These are phyloP conservation scores for Gymnopilus dilepis DNA, from an alignment of 768 basidiomycete genomes.

Conservation along the genomic window DNA sequence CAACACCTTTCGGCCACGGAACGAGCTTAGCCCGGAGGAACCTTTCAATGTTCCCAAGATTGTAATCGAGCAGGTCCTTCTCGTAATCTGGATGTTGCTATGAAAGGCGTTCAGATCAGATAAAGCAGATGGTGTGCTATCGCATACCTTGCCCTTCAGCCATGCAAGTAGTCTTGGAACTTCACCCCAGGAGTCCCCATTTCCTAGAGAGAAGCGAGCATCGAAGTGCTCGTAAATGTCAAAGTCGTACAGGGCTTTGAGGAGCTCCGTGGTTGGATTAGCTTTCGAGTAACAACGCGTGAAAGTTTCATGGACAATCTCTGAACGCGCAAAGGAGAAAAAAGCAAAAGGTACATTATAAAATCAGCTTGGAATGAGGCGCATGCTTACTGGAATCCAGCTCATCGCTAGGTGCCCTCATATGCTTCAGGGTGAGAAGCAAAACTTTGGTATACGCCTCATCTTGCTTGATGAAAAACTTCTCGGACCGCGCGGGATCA, in stretches of 20 bases:
- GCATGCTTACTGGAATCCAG: background rate
- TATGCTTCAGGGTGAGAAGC: background rate
- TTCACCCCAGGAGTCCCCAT: background rate
- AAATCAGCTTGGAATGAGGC: background rate
- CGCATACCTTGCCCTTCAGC: background rate
- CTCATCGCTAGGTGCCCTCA: background rate
- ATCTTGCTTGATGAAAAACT: constrained; percentile 2
- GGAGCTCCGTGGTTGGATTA: background rate
- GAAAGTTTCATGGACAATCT: background rate
- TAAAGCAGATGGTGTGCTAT: background rate
- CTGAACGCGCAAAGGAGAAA: background rate
- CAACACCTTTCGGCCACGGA: background rate
- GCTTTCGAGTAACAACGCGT: background rate
- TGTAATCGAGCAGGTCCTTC: background rate
- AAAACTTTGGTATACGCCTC: background rate
- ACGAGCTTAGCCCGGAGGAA: constrained; percentile 1
- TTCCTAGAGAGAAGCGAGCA: background rate
- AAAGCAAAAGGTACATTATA: background rate
- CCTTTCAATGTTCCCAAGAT: background rate
- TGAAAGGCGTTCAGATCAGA: background rate
- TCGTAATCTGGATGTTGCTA: background rate
- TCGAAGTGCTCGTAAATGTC: constrained; percentile 1
- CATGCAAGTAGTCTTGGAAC: background rate
- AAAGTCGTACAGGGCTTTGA: background rate
- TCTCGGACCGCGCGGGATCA: background rate